Evolutionary conservation across 2,329 filamentous ascomycete genomes (phyloP), one percentile per base, ranked within the genome.

Genomic region (Sclerotinia trifoliorum): DNA sequence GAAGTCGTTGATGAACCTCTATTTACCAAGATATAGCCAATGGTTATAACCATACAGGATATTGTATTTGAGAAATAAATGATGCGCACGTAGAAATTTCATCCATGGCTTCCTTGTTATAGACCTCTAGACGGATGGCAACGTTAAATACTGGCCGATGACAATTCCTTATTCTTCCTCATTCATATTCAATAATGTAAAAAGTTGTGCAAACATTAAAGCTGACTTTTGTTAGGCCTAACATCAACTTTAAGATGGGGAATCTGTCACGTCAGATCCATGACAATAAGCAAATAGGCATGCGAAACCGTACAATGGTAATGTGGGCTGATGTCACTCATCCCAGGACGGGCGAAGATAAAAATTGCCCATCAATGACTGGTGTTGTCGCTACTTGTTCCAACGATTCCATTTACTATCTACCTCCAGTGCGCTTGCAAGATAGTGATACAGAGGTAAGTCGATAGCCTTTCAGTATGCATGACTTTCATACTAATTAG

Each of bases 311-410:
- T 70, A 94, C 92, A 0, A 96, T 97, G 88, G 79, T 96, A 1
- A 86, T 94, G 10, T 92, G 93, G 0, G 90, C 94, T 72, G 93
- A 96, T 75, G 92, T 96, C 0, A 94, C 92, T 0, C 93, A 96
- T 73, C 92, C 92, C 10, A 93, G 92, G 29, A 84, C 86, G 0
- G 85, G 84, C 0, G 86, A 83, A 4, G 75, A 81, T 0, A 77
- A 80, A 2, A 78, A 77, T 0, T 86, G 90, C 0, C 91, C 91
- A 1, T 94, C 90, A 75, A 83, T 96, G 54, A 92, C 92, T 2
- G 91, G 88, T 1, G 84, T 97, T 65, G 92, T 35, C 11, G 87
- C 91, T 1, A 94, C 88, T 42, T 77, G 89, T 5, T 90, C 94
- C 75, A 77, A 79, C 0, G 76, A 85, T 1, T 83, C 94, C 35